Percentiles rank a stretch among this genome's conserved stretches.
phyloP scores from a whole-genome alignment of 2,329 filamentous ascomycete species.

The Fusarium sacchari region DNA sequence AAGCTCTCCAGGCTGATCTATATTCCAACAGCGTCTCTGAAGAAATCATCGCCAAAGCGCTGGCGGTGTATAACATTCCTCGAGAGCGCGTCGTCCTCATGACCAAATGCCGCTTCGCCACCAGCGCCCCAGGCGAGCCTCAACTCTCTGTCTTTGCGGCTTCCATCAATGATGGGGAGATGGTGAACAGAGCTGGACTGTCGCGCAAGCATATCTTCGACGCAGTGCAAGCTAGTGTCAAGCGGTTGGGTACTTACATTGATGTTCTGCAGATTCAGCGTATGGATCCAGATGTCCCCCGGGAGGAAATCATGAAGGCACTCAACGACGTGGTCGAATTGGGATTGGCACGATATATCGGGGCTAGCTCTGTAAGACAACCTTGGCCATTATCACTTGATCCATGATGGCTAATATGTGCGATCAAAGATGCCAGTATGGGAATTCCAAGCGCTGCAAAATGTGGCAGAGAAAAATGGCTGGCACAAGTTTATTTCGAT shows the following conservation, averaged over 20 bases:
- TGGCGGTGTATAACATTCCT: background rate
- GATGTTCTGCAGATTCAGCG: background rate
- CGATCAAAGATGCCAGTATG: background rate
- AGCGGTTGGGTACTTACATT: background rate
- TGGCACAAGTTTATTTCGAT: constrained; percentile 68
- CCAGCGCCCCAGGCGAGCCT: background rate
- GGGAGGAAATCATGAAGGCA: background rate
- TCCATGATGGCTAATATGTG: constrained; percentile 51
- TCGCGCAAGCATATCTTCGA: background rate
- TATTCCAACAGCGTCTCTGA: background rate
- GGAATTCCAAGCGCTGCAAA: constrained; percentile 56
- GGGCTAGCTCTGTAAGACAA: background rate
- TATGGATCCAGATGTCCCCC: background rate
- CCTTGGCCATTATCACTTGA: rapidly evolving
- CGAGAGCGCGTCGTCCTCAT: background rate
- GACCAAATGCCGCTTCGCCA: background rate
- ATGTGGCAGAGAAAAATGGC: constrained; percentile 60
- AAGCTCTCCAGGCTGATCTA: background rate
- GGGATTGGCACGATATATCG: background rate
- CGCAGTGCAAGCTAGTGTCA: background rate
- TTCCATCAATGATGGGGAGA: background rate
- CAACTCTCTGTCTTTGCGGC: background rate
- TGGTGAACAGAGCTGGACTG: background rate
- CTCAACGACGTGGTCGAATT: background rate
- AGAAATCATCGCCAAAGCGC: background rate